phyloP scores from a whole-genome alignment of 805 yeast species.

The Hanseniaspora pseudoguilliermondii region DNA sequence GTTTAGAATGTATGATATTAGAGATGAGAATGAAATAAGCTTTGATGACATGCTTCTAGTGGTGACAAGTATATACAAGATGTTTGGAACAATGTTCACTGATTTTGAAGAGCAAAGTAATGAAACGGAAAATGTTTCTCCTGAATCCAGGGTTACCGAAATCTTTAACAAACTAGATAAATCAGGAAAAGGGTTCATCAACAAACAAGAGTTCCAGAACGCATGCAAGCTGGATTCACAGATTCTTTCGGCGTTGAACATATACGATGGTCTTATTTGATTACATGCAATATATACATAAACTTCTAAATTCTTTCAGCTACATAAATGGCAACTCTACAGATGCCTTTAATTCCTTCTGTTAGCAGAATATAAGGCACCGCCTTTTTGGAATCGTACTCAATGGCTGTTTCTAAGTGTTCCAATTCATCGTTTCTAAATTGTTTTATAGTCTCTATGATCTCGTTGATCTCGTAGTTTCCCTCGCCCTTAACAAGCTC shows the following conservation, averaged over 20 bases:
- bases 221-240: constrained; percentile 70
- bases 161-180: constrained; percentile 65
- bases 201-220: constrained; percentile 72
- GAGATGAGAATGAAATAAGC: constrained; percentile 61
- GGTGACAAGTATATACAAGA: constrained; percentile 73
- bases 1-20: constrained; percentile 73
- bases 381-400: constrained; percentile 83
- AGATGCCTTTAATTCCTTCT: constrained; percentile 70
- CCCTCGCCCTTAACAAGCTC: constrained; percentile 26
- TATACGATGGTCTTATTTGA: constrained; percentile 69
- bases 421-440: constrained; percentile 93
- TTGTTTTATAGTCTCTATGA: constrained; percentile 51
- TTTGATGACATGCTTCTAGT: constrained; percentile 71
- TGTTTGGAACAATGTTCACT: constrained; percentile 85
- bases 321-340: constrained; percentile 78
- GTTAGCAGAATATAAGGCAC: constrained; percentile 83
- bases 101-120: neutral
- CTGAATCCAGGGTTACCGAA: constrained; percentile 74
- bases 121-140: constrained; percentile 35
- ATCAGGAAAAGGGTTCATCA: constrained; percentile 53
- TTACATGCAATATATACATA: neutral
- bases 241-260: constrained; percentile 58
- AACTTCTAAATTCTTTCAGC: constrained; percentile 61
- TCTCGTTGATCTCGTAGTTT: constrained; percentile 40
- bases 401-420: constrained; percentile 86